Percentiles rank a stretch among this genome's conserved stretches.
These are phyloP conservation scores for Kodamaea nitidulidarum DNA, from an alignment of 805 yeast species.

Conservation along the genomic window DNA sequence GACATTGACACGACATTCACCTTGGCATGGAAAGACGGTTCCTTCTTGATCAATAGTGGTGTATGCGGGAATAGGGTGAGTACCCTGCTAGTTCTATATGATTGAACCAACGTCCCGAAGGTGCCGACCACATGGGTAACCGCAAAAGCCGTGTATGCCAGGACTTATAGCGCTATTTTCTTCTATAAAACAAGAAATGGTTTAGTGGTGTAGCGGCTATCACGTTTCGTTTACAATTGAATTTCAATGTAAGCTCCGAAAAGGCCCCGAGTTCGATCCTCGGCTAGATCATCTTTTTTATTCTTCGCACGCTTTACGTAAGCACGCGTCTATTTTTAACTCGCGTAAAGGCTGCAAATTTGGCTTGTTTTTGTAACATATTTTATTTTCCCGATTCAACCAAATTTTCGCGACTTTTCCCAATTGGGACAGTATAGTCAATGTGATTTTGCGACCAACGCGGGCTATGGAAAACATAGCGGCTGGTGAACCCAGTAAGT, in stretches of 20 bases:
- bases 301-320: no score
- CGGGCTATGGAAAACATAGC: not conserved
- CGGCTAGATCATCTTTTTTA: constrained; percentile 32
- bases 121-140: no score
- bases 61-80: no score
- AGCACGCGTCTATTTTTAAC: no score
- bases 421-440: not conserved
- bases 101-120: no score
- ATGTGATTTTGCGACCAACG: constrained; percentile 1
- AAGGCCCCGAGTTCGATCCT: constrained; percentile 45
- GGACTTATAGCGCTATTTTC: not conserved
- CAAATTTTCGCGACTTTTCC: constrained; percentile 3
- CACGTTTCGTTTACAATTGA: constrained; percentile 38
- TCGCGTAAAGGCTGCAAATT: not conserved
- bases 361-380: not conserved
- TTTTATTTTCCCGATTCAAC: not conserved
- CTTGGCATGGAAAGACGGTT: no score
- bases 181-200: constrained; percentile 12
- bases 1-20: constrained; percentile 1
- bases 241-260: constrained; percentile 31
- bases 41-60: no score
- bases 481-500: not conserved
- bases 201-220: constrained; percentile 43
- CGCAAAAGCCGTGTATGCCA: no score
- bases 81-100: no score